phyloP scores from a whole-genome alignment of 176 grass and related monocot species.

The Hsuehochloa calcarea region DNA sequence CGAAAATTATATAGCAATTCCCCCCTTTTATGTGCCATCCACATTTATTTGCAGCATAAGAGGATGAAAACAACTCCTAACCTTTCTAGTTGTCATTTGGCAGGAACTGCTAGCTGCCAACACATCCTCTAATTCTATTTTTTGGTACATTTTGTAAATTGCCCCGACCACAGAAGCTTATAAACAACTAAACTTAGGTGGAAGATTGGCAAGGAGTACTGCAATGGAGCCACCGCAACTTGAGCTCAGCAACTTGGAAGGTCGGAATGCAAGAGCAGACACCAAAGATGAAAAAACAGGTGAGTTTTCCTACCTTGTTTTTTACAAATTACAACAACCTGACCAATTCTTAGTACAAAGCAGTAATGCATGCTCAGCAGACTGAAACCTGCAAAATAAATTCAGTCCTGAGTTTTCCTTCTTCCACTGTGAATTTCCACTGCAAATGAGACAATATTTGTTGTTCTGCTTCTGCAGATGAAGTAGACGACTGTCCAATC shows the following conservation, averaged over 20 bases:
- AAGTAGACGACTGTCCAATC: slow-evolving; percentile 61
- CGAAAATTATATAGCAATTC: too few relatives aligned
- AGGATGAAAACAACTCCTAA: neutral
- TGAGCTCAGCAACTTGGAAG: slow-evolving; percentile 30
- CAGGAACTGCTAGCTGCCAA: slow-evolving; percentile 34
- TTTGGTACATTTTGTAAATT: neutral
- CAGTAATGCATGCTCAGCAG: neutral
- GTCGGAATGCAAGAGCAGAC: neutral
- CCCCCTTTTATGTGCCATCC: neutral
- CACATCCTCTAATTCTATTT: slow-evolving; percentile 15
- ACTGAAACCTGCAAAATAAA: neutral
- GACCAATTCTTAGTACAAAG: neutral
- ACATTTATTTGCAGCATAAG: slow-evolving; percentile 19
- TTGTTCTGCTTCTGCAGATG: slow-evolving; percentile 33
- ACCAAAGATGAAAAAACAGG: slow-evolving; percentile 9
- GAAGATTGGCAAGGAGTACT: slow-evolving; percentile 27
- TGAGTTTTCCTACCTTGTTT: neutral
- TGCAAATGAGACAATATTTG: neutral
- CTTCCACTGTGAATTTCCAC: neutral
- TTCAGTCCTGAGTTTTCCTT: neutral
- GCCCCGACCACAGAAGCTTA: neutral
- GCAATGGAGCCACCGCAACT: slow-evolving; percentile 39
- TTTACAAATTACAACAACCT: slow-evolving; percentile 10
- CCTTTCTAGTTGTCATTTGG: slow-evolving; percentile 18
- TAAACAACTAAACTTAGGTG: slow-evolving; percentile 29